Conservation (phyloP, 1,284 basidiomycete species). For the Ganoderma resinaceum region DNA sequence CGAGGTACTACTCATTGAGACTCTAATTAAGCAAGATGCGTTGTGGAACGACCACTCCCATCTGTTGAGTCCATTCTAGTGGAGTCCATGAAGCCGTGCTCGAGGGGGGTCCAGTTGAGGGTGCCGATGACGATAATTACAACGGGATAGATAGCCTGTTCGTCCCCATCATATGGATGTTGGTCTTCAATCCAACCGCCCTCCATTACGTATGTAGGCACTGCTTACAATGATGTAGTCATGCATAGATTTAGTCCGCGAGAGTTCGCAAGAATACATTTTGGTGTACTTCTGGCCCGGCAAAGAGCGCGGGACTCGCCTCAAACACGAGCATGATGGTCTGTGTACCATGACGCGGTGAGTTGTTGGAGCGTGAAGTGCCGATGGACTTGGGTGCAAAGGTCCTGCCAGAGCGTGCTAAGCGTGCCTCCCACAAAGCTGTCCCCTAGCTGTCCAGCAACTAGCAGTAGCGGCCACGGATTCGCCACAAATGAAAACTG, state of each 20-base stretch:
- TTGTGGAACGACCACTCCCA: no score
- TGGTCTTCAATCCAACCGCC: background rate
- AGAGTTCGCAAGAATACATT: background rate
- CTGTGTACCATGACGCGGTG: no score
- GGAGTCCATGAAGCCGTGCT: background rate
- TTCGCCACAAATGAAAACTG: no score
- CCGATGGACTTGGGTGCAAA: constrained; percentile 1
- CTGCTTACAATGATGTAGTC: background rate
- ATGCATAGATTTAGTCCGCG: background rate
- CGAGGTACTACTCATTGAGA: background rate
- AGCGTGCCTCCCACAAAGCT: no score
- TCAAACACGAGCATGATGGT: background rate
- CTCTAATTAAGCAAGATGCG: background rate
- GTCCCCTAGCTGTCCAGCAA: no score
- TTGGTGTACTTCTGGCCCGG: background rate
- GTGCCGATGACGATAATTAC: constrained; percentile 5
- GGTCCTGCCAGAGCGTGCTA: background rate
- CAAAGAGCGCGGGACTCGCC: background rate
- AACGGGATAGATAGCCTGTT: constrained; percentile 1
- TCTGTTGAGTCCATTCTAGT: background rate
- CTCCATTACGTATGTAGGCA: background rate
- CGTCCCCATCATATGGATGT: background rate
- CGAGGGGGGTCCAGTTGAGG: constrained; percentile 2
- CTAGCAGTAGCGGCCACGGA: no score
- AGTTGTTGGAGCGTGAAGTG: constrained; percentile 1